Percentiles rank a stretch among this genome's conserved stretches.
Conservation (phyloP, 345 rosid species). For the Corchorus olitorius region DNA sequence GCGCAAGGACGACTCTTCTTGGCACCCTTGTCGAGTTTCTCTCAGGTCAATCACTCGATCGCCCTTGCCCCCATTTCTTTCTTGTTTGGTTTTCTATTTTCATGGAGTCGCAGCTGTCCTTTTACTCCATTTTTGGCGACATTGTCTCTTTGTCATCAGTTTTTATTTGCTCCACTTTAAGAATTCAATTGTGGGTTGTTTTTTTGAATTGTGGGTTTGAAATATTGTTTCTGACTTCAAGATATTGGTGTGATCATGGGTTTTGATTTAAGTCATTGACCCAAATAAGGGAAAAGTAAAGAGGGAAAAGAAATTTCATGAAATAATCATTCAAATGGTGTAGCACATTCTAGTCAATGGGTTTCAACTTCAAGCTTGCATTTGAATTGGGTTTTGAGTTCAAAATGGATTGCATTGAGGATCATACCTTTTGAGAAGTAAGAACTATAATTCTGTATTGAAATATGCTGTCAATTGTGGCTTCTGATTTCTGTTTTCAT, state of each 20-base stretch:
- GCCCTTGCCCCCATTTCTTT: neutral
- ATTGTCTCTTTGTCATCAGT: neutral
- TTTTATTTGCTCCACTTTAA: too few species aligned
- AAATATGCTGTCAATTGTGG: neutral
- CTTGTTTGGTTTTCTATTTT: neutral
- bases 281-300: neutral
- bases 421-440: neutral
- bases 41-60: neutral
- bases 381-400: neutral
- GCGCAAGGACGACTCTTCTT: slow-evolving; percentile 18
- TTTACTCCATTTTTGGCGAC: slow-evolving; percentile 2
- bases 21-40: slow-evolving; percentile 20
- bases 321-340: neutral
- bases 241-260: neutral
- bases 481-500: neutral
- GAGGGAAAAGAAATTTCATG: neutral
- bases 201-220: slow-evolving; percentile 10
- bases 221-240: neutral
- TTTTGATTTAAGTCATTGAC: neutral
- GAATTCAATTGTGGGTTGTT: neutral
- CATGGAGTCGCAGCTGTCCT: neutral
- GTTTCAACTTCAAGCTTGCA: neutral
- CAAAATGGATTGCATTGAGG: slow-evolving; percentile 4
- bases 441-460: neutral
- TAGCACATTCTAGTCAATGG: neutral